A percentile compares a stretch with the other conserved stretches of the same genome.
phyloP scores from a whole-genome alignment of 805 yeast genomes.

The Metschnikowia lachancei region DNA sequence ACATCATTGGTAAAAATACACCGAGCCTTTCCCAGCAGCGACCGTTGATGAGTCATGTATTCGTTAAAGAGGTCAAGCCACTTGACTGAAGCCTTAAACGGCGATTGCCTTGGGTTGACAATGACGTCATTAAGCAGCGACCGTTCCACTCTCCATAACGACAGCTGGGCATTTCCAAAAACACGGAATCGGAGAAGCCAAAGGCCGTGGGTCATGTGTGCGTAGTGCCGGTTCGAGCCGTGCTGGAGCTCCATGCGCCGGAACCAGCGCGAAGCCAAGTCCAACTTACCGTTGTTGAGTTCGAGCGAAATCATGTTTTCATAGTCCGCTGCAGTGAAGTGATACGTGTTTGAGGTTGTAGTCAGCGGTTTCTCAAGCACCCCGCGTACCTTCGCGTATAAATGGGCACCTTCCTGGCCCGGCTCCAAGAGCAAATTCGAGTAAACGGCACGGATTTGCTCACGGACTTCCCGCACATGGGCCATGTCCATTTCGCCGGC shows the following conservation, averaged over 20 bases:
- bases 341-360: background rate
- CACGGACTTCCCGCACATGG: slow-evolving; percentile 14
- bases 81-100: slow-evolving; percentile 18
- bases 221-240: slow-evolving; percentile 7
- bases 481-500: slow-evolving; percentile 3
- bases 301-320: slow-evolving; percentile 40
- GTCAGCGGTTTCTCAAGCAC: slow-evolving; percentile 2
- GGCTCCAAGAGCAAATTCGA: slow-evolving; percentile 13
- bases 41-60: slow-evolving; percentile 16
- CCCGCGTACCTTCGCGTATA: slow-evolving; percentile 7
- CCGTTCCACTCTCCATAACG: slow-evolving; percentile 29
- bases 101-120: slow-evolving; percentile 23
- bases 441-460: slow-evolving; percentile 17
- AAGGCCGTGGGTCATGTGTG: slow-evolving; percentile 30
- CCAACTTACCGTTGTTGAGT: slow-evolving; percentile 34
- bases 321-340: slow-evolving; percentile 26
- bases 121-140: slow-evolving; percentile 20
- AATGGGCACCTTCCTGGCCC: slow-evolving; percentile 4
- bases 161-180: slow-evolving; percentile 32
- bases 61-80: slow-evolving; percentile 28
- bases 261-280: slow-evolving; percentile 42
- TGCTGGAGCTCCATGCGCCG: slow-evolving; percentile 29
- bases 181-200: slow-evolving; percentile 37
- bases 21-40: slow-evolving; percentile 8
- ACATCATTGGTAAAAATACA: slow-evolving; percentile 23